These are phyloP conservation scores for Brettanomyces custersianus DNA, from an alignment of 805 yeast genomes.

Conservation along the genomic window DNA sequence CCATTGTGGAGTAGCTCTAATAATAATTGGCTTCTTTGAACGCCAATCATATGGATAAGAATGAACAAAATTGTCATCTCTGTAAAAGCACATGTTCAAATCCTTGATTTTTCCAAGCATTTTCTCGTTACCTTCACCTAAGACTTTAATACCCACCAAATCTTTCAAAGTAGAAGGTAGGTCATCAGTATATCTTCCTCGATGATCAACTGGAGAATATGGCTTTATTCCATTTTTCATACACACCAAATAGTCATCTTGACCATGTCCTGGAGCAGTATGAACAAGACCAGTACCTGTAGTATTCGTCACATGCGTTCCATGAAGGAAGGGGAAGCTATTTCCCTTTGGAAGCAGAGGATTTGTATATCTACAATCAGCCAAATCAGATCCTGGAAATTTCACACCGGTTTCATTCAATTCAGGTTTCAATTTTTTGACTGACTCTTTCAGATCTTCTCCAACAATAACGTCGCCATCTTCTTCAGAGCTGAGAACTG, in stretches of 20 bases:
- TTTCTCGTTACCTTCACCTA: constrained; percentile 44
- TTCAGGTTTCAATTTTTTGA: constrained; percentile 26
- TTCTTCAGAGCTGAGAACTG: constrained; percentile 29
- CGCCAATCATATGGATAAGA: constrained; percentile 98
- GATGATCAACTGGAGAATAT: constrained; percentile 69
- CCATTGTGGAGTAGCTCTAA: constrained; percentile 96
- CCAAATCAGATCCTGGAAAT: constrained; percentile 35
- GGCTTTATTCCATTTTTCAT: constrained; percentile 45
- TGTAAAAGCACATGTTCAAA: constrained; percentile 36
- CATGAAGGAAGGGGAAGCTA: constrained; percentile 58
- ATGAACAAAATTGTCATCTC: constrained; percentile 51
- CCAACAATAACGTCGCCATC: constrained; percentile 52
- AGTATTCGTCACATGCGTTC: constrained; percentile 67
- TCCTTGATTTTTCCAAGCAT: constrained; percentile 37
- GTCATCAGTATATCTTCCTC: constrained; percentile 55
- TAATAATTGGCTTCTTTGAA: constrained; percentile 88
- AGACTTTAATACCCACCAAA: constrained; percentile 50
- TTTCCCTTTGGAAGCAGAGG: constrained; percentile 31
- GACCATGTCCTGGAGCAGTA: constrained; percentile 97
- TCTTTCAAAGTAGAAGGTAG: constrained; percentile 35
- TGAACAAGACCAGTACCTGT: constrained; percentile 97
- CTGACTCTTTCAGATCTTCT: constrained; percentile 31
- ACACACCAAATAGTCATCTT: constrained; percentile 80
- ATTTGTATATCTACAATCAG: constrained; percentile 41
- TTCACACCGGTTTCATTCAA: constrained; percentile 14